Base-by-base conservation (phyloP, 2,329 filamentous ascomycete species). In the Phaeosphaeria sp. region DNA sequence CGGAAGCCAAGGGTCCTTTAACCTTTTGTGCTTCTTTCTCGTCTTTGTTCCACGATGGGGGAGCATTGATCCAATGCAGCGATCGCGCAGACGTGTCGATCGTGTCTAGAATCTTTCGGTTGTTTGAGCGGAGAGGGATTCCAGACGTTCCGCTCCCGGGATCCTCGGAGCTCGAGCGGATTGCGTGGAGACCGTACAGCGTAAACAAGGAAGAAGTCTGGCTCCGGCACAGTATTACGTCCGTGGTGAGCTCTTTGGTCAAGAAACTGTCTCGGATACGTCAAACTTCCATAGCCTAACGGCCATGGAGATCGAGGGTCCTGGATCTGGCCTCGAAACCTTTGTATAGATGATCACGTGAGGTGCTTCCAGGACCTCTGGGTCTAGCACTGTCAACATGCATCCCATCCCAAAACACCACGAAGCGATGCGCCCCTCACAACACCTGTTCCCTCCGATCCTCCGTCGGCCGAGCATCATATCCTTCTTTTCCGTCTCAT, bases 31-130 rank as follows among this genome's bases (percentile, higher is more conserved):
- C 36, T 39, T n/a, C 20, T 15, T 3, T 36, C 43, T 56, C 47
- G 7, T 21, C 30, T 33, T 33, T 49, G 47, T 40, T 20, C 27
- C 20, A 4, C 24, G 46, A 42, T 36, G 15, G 44, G 11, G 33
- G 43, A 24, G 17, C 18, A 20, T 51, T 22, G 42, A 50, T 46
- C 39, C 22, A 50, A 18, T 11, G 33, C 22, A 22, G 18, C 42
- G 27, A 45, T 50, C 42, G 17, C 25, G 24, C 15, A 17, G 9
- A 8, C 20, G 43, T 33, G 42, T 9, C 43, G 48, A 51, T 56
- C 53, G 30, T 21, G 53, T 46, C 47, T 49, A 50, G 53, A 49
- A 3, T 45, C 25, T 42, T 20, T 42, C 40, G 42, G 7, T 43
- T 43, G 43, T 21, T 6, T 13, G 25, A 30, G 30, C 49, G 53